Base-by-base conservation (phyloP, 2,329 filamentous ascomycete genomes). In the Talaromyces amestolkiae region DNA sequence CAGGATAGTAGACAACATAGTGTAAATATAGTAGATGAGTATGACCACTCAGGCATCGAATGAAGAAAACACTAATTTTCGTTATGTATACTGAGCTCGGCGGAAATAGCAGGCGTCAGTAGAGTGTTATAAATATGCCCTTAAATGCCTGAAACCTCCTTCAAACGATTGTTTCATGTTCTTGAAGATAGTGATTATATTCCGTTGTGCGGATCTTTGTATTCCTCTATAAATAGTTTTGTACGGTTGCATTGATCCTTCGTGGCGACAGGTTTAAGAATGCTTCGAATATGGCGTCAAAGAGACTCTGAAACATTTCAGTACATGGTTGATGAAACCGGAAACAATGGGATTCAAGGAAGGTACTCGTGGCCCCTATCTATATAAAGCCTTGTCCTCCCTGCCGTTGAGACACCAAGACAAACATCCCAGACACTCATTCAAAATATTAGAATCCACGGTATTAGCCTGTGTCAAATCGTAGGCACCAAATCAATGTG, bases 21-120 rank as follows among this genome's bases (percentile, higher is more conserved):
- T n/a, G n/a, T n/a, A n/a, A n/a, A n/a, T n/a, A n/a, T n/a, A n/a
- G n/a, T n/a, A n/a, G n/a, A n/a, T n/a, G n/a, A n/a, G n/a, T n/a
- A n/a, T n/a, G n/a, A n/a, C n/a, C n/a, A n/a, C n/a, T n/a, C n/a
- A n/a, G n/a, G n/a, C n/a, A n/a, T n/a, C n/a, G n/a, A 33, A 58
- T 58, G 35, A 19, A 5, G 33, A 58, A 58, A 58, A 58, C 53
- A 39, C 27, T 5, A 39, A 58, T 58, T 58, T 58, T n/a, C 53
- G 54, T 6, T 58, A 58, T 27, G 54, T 58, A 24, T 58, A 58
- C 33, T 58, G 17, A 39, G 22, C 11, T 11, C n/a, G 5, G 24
- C 13, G 11, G 33, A 35, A 24, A 58, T 39, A 39, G 49, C 49
- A 53, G 15, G 49, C 3, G 27, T n/a, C 1, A n/a, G 2, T 9